phyloP scores from a whole-genome alignment of 2,329 filamentous ascomycete species.

The Sclerotinia borealis region DNA sequence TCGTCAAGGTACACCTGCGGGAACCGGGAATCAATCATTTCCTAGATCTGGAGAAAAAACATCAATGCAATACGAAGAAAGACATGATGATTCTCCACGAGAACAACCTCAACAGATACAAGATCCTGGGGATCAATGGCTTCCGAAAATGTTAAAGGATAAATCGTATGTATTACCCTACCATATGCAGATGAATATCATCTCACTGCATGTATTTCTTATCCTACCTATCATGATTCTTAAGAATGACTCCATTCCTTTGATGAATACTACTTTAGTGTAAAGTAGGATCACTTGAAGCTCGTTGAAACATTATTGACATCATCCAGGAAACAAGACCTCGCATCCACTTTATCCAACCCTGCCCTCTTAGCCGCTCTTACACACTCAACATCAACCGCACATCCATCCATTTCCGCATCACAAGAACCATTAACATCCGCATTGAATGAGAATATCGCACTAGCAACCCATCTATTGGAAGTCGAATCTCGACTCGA shows the following conservation, averaged over 20 bases:
- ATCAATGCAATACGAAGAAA: conserved; percentile 15
- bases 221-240: background rate
- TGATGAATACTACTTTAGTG: background rate
- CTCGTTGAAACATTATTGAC: conserved; percentile 18
- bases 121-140: conserved; percentile 67
- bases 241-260: background rate
- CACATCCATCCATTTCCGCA: conserved; percentile 64
- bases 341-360: conserved; percentile 61
- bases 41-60: conserved; percentile 26
- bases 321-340: conserved; percentile 63
- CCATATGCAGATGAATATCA: background rate
- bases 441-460: conserved; percentile 65
- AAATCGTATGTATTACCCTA: conserved; percentile 61
- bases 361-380: conserved; percentile 68
- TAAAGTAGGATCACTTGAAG: background rate
- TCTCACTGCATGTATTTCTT: background rate
- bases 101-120: conserved; percentile 35
- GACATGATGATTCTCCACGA: conserved; percentile 15
- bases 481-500: conserved; percentile 52
- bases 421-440: conserved; percentile 59
- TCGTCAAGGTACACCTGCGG: conserved; percentile 57
- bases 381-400: conserved; percentile 57
- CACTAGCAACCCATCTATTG: conserved; percentile 57
- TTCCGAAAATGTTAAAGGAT: conserved; percentile 69
- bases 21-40: conserved; percentile 31